A percentile compares a stretch with the other conserved stretches of the same genome.
phyloP scores from a whole-genome alignment of 148 eudicot genomes.

The Heliamphora exappendiculata region DNA sequence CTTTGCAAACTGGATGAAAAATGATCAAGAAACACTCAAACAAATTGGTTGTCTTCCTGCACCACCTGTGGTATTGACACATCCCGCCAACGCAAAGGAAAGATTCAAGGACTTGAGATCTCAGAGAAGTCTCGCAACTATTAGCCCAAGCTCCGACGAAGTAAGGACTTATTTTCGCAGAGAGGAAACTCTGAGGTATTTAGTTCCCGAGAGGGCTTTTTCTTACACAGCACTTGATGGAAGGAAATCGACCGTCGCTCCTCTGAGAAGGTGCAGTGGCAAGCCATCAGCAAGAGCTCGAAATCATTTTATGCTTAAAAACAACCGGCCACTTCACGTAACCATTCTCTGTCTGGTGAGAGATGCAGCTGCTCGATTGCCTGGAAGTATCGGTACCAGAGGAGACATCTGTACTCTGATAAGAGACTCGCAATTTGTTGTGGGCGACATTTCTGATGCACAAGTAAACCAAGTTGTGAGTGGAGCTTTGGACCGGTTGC shows the following conservation, averaged over 20 bases:
- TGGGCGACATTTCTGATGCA: slow-evolving; percentile 64
- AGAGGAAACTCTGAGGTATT: slow-evolving; percentile 69
- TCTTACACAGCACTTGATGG: slow-evolving; percentile 87
- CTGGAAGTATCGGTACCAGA: slow-evolving; percentile 77
- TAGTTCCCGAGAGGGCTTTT: slow-evolving; percentile 75
- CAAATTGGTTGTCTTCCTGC: slow-evolving; percentile 74
- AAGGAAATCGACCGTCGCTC: slow-evolving; percentile 80
- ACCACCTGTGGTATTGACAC: slow-evolving; percentile 57
- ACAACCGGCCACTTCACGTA: slow-evolving; percentile 75
- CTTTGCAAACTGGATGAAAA: slow-evolving; percentile 82
- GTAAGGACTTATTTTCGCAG: slow-evolving; percentile 60
- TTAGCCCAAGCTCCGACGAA: slow-evolving; percentile 59
- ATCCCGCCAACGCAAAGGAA: slow-evolving; percentile 58
- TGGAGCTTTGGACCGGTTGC: slow-evolving; percentile 89
- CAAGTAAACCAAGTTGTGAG: slow-evolving; percentile 82
- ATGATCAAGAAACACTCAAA: slow-evolving; percentile 69
- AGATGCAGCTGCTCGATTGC: slow-evolving; percentile 88
- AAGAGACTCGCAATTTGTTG: slow-evolving; percentile 73
- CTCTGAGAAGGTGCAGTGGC: slow-evolving; percentile 74
- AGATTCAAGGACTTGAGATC: slow-evolving; percentile 67
- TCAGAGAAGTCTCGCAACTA: slow-evolving; percentile 69
- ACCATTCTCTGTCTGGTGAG: slow-evolving; percentile 85
- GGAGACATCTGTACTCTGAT: slow-evolving; percentile 79
- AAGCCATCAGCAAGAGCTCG: slow-evolving; percentile 82
- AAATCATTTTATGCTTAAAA: slow-evolving; percentile 75